Conservation (phyloP, 2,329 filamentous ascomycete genomes). For the Corinectria fuckeliana region DNA sequence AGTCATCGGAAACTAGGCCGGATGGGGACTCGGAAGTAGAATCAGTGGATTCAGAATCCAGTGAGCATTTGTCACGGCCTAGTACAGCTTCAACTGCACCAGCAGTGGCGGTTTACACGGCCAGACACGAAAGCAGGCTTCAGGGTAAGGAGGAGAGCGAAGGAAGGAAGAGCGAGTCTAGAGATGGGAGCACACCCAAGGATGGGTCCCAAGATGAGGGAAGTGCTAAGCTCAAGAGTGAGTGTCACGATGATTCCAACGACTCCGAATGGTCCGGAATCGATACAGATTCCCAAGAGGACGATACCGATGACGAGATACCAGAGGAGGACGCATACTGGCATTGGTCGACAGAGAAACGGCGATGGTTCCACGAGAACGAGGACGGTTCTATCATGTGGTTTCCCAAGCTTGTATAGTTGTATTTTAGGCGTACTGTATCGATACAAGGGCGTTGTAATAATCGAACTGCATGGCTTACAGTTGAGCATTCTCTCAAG, state of each 20-base stretch:
- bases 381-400: slow-evolving; percentile 1
- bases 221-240: neutral
- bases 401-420: slow-evolving; percentile 8
- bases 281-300: neutral
- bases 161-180: neutral
- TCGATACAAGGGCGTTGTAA: neutral
- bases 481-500: neutral
- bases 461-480: neutral
- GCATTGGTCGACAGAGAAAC: slow-evolving; percentile 11
- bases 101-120: neutral
- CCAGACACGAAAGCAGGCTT: neutral
- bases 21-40: neutral
- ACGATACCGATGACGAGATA: neutral
- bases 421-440: neutral
- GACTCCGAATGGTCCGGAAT: neutral
- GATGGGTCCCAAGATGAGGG: neutral
- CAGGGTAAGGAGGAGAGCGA: neutral
- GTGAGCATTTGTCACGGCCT: neutral
- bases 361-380: slow-evolving; percentile 6
- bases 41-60: neutral
- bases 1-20: neutral
- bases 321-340: slow-evolving; percentile 8
- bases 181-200: neutral
- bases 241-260: neutral
- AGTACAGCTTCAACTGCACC: neutral